Evolutionary conservation across 768 basidiomycete genomes (phyloP), one percentile per base, ranked within the genome.

Genomic region (Amanita pallidorosea): DNA sequence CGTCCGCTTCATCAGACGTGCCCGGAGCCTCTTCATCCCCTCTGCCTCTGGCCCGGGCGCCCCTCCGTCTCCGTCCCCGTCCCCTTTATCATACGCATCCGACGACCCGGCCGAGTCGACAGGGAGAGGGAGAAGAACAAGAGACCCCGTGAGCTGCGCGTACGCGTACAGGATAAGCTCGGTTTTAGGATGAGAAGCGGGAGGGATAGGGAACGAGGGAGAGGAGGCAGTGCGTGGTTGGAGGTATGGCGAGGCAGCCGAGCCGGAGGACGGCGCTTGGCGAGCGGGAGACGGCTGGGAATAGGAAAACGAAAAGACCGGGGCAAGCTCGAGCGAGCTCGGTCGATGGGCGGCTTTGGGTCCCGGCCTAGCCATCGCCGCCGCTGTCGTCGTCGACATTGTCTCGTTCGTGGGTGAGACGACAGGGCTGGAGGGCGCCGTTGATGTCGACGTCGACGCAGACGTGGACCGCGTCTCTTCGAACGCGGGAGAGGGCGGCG

Each of bases 81-180:
- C 33, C 33, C 12, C 33, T 13, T 33, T 33, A 13, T 33, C 33
- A 3, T 3, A 33, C 13, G 13, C 13, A 12, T 33, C 33, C 33
- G 33, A 31, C 9, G 31, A 29, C 7, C 29, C 43, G 20, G 9
- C 12, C 22, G 20, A 41, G 40, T 23, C 11, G 1, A 61, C 55
- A 15, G 63, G 53, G 31, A 64, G 54, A 18, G 84, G 77, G 5
- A 76, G 70, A 54, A 91, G 64, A 20, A 75, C 68, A 15, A 87
- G 70, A 0, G 79, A 77, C 4, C 91, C 91, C 5, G 77, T 68
- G 29, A 93, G 73, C 52, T 92, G 87, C 0, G 82, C 88, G 57
- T 93, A 93, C 0, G 90, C 81, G 63, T 93, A 93, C 2, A 93
- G 74, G 17, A 93, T 77, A 15, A 88, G 67, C 55, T 91, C 85